Evolutionary conservation across 768 basidiomycete species (phyloP), one percentile per base, ranked within the genome.

Genomic region (Tulasnella sp.): DNA sequence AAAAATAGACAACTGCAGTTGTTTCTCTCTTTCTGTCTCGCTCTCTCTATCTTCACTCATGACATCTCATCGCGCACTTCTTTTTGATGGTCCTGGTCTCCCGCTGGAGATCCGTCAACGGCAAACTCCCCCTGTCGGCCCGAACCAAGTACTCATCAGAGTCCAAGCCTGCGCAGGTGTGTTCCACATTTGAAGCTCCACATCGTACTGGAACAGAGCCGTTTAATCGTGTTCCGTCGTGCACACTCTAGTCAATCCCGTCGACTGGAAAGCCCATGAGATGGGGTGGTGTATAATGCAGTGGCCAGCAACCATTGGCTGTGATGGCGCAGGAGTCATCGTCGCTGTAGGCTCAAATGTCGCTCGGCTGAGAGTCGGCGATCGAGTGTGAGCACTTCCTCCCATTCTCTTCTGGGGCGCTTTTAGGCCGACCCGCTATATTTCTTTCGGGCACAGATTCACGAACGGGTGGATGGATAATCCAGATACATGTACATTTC

Each of bases 361-460:
- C 56, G 40, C 42, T n/a, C 58, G 71, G 9, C 10, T 68, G 7
- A 40, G 46, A 12, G 58, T 78, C 34, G 77, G 77, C 21, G 77
- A 78, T 40, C 62, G 77, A 78, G 77, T 78, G 77, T 78, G 40
- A 21, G 77, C 52, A 52, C 46, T 19, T 56, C 48, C n/a, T 36
- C 39, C 73, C 27, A 2, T 27, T 74, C 36, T 40, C n/a, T 21
- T 27, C 19, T 42, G 39, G 3, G 19, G 27, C 21, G n/a, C 1
- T 68, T n/a, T 36, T 27, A 14, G 62, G 62, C 62, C 27, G 34
- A 68, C 31, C 3, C 19, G 36, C 7, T 36, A 0, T 68, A 27
- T 24, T 68, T 18, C n/a, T 36, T 34, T 68, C 34, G 31, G 31
- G 27, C 31, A 6, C 34, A 68, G 62, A 36, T 36, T 68, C 31